These are phyloP conservation scores for Coemansia reversa DNA, from an alignment of 192 early-diverging fungal genomes.

Conservation along the genomic window DNA sequence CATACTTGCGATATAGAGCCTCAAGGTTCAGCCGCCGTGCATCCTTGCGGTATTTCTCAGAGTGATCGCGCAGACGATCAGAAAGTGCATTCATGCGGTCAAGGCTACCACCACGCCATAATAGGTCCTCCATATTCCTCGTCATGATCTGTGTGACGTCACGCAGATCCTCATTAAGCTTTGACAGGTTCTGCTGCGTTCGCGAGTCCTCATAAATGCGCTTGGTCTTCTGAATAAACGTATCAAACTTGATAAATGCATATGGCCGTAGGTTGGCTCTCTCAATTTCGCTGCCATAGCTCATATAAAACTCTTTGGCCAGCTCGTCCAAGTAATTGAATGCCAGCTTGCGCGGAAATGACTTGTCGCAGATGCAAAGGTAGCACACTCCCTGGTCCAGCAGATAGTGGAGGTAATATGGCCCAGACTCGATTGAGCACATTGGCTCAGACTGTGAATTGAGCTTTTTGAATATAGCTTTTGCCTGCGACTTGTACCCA, in stretches of 20 bases:
- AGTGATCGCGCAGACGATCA: slow-evolving; percentile 63
- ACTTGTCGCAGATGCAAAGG: slow-evolving; percentile 89
- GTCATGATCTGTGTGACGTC: slow-evolving; percentile 99
- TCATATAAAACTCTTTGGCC: slow-evolving; percentile 88
- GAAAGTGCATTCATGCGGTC: slow-evolving; percentile 74
- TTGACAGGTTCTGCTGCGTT: slow-evolving; percentile 86
- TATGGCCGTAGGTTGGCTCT: slow-evolving; percentile 84
- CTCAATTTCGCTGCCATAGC: slow-evolving; percentile 88
- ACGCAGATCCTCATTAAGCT: slow-evolving; percentile 92
- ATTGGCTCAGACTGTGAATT: slow-evolving; percentile 79
- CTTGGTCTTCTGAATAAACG: slow-evolving; percentile 98
- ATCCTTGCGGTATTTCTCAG: slow-evolving; percentile 84
- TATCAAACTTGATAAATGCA: slow-evolving; percentile 98
- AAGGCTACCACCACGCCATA: slow-evolving; percentile 85
- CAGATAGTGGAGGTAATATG: slow-evolving; percentile 89
- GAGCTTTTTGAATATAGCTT: slow-evolving; percentile 87
- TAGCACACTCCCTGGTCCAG: slow-evolving; percentile 94
- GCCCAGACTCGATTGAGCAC: slow-evolving; percentile 94
- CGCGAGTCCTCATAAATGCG: slow-evolving; percentile 94
- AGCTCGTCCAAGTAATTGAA: slow-evolving; percentile 96
- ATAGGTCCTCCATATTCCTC: slow-evolving; percentile 93
- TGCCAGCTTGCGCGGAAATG: slow-evolving; percentile 89
- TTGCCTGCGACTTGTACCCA: slow-evolving; percentile 93
- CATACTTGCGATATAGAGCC: slow-evolving; percentile 92
- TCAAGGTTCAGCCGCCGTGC: slow-evolving; percentile 85